Evolutionary conservation across 495 filamentous ascomycete genomes (phyloP).

Genomic region (Neurospora tetrasperma): DNA sequence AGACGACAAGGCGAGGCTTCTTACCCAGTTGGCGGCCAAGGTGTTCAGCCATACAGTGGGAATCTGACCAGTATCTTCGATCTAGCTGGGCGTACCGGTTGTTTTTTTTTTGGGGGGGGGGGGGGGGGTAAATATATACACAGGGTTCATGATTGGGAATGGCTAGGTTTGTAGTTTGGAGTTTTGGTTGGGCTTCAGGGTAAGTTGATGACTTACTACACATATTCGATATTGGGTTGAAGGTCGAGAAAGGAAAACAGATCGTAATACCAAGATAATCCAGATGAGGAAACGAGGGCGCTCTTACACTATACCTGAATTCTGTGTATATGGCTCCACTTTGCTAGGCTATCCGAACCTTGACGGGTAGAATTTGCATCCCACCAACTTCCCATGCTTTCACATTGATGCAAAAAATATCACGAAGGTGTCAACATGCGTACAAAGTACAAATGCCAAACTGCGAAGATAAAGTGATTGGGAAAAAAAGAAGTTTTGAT

Average conservation of each 20-base stretch:
- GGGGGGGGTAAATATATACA: not conserved
- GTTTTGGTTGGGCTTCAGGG: not conserved
- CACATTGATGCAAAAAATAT: not conserved
- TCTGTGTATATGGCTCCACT: not conserved
- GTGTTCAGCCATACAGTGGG: constrained; percentile 52
- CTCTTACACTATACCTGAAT: not conserved
- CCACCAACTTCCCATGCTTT: not conserved
- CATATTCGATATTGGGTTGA: not conserved
- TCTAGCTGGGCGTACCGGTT: not conserved
- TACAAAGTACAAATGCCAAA: not conserved
- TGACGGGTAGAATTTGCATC: not conserved
- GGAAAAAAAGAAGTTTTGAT: no score
- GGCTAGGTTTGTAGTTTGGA: not conserved
- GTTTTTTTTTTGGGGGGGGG: not conserved
- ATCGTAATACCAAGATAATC: not conserved
- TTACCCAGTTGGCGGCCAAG: constrained; percentile 64
- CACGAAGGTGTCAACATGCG: not conserved
- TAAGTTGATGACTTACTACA: not conserved
- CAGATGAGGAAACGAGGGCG: not conserved
- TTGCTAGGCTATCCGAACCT: not conserved
- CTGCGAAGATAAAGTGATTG: no score
- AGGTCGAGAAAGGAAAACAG: not conserved
- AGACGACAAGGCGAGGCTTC: constrained; percentile 63
- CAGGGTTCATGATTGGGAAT: not conserved
- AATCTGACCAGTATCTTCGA: constrained; percentile 14